A percentile compares a stretch with the other conserved stretches of the same genome.
Evolutionary conservation across 352 stramenopile species (phyloP).

Genomic region (Globisporangium cystogenes): DNA sequence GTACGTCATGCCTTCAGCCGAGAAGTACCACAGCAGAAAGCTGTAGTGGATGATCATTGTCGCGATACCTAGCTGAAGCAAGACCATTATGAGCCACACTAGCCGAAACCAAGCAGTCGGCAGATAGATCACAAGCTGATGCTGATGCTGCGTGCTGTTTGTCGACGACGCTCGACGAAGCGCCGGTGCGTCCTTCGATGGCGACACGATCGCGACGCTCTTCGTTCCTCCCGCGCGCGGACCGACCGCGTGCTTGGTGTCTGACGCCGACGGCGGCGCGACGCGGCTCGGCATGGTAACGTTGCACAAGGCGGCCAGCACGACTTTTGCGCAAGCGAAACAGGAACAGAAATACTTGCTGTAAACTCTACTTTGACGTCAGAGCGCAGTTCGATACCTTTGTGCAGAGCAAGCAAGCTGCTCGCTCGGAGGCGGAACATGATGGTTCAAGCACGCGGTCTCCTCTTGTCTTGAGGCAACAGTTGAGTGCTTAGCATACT

Average conservation of each 20-base stretch:
- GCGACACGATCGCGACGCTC: background rate
- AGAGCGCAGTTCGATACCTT: too few species aligned
- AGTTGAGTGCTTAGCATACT: too few species aligned
- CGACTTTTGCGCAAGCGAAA: too few species aligned
- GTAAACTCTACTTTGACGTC: too few species aligned
- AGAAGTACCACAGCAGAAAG: constrained; percentile 2
- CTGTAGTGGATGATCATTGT: constrained; percentile 2
- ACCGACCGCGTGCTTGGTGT: background rate
- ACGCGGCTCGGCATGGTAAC: background rate
- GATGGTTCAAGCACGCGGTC: too few species aligned
- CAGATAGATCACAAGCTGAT: constrained; percentile 1
- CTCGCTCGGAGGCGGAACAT: too few species aligned
- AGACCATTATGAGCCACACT: constrained; percentile 1
- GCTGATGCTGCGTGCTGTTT: background rate
- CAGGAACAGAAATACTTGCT: too few species aligned
- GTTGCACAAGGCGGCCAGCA: too few species aligned
- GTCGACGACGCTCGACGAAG: too few species aligned
- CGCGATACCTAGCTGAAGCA: constrained; percentile 3
- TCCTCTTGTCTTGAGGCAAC: too few species aligned
- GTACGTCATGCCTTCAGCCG: constrained; percentile 4
- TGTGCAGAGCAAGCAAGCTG: too few species aligned
- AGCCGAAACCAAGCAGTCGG: constrained; percentile 7
- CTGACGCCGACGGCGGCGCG: background rate
- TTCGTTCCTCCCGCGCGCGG: background rate
- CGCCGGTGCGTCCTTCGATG: too few species aligned